Conservation (phyloP, 805 yeast genomes). For the Pichia phayaonensis region DNA sequence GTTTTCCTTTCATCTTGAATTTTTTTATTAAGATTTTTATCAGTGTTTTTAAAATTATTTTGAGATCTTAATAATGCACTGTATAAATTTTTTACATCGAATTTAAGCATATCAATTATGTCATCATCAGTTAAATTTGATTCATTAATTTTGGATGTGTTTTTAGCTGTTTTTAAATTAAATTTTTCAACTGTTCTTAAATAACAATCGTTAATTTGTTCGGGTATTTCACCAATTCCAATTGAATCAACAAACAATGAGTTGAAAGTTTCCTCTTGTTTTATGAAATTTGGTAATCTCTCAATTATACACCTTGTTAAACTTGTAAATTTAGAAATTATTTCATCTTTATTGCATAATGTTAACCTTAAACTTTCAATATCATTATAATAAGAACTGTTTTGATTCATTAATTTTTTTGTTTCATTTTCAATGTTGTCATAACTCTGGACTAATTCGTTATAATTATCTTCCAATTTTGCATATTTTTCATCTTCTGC, state of each 20-base stretch:
- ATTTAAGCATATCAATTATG: constrained; percentile 21
- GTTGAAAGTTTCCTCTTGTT: constrained; percentile 4
- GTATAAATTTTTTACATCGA: constrained; percentile 23
- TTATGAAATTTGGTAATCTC: constrained; percentile 10
- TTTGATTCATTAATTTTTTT: constrained; percentile 10
- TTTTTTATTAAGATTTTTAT: constrained; percentile 16
- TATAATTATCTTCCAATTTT: constrained; percentile 8
- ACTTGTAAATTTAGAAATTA: neutral
- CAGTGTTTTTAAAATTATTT: constrained; percentile 17
- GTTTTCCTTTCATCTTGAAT: constrained; percentile 21
- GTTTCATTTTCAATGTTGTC: constrained; percentile 4
- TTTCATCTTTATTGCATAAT: constrained; percentile 3
- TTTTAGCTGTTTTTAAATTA: neutral
- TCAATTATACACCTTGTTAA: constrained; percentile 7
- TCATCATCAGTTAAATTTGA: constrained; percentile 21
- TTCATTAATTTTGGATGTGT: neutral
- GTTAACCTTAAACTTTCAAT: constrained; percentile 8
- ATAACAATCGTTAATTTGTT: constrained; percentile 2
- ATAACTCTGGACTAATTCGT: constrained; percentile 6
- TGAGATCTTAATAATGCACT: constrained; percentile 17
- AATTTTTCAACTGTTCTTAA: constrained; percentile 4
- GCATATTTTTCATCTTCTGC: constrained; percentile 11
- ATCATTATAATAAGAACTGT: constrained; percentile 7
- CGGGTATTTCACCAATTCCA: constrained; percentile 6
- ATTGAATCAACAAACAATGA: neutral